phyloP scores from a whole-genome alignment of 768 basidiomycete genomes.

The Russula virescens region DNA sequence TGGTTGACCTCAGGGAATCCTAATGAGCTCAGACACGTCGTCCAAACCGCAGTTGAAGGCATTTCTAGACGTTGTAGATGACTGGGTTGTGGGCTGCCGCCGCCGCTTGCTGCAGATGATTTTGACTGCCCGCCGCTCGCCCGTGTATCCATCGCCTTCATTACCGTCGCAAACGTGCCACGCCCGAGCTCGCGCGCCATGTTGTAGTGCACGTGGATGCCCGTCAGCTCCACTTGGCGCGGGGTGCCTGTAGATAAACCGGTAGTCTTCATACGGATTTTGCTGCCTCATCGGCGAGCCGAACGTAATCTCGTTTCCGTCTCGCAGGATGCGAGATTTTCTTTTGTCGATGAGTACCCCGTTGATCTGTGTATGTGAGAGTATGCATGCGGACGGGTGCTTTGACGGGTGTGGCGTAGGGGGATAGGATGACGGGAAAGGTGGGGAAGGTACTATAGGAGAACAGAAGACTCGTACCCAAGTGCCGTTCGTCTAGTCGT shows the following conservation, averaged over 20 bases:
- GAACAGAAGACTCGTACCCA: too few species aligned
- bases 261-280: slow-evolving; percentile 61
- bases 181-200: slow-evolving; percentile 81
- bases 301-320: slow-evolving; percentile 86
- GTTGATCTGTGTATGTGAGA: slow-evolving; percentile 50
- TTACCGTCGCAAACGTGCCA: slow-evolving; percentile 88
- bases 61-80: background rate
- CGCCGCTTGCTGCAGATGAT: slow-evolving; percentile 56
- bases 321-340: slow-evolving; percentile 50
- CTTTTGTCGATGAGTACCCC: slow-evolving; percentile 56
- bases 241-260: slow-evolving; percentile 67
- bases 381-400: too few species aligned
- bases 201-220: slow-evolving; percentile 57
- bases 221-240: slow-evolving; percentile 46
- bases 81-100: background rate
- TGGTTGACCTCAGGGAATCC: slow-evolving; percentile 1
- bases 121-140: slow-evolving; percentile 81
- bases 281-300: slow-evolving; percentile 51
- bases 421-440: too few species aligned
- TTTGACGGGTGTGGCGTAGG: too few species aligned
- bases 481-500: too few species aligned
- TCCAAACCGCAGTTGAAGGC: background rate
- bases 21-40: slow-evolving; percentile 13
- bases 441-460: too few species aligned
- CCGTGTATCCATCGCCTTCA: slow-evolving; percentile 71